Conservation (phyloP, 768 basidiomycete genomes). For the Russula compacta region DNA sequence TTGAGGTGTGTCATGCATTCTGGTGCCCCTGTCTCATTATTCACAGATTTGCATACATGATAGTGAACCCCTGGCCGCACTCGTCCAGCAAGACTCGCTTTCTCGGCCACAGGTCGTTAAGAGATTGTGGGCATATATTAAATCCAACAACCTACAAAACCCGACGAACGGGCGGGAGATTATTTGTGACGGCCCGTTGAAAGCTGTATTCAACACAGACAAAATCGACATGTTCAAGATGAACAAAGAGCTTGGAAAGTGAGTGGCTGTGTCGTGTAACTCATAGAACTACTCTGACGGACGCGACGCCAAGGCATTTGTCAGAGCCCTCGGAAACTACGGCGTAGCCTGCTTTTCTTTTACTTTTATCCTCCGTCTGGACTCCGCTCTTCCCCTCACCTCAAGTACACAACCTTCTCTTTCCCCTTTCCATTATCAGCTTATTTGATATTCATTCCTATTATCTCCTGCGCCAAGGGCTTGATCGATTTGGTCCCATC, state of each 20-base stretch:
- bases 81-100: slow-evolving; percentile 58
- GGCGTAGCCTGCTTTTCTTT: slow-evolving; percentile 6
- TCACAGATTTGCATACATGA: not conserved
- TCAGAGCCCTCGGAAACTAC: slow-evolving; percentile 17
- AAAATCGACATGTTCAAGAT: slow-evolving; percentile 91
- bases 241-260: slow-evolving; percentile 87
- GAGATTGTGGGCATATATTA: slow-evolving; percentile 85
- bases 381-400: not conserved
- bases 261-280: slow-evolving; percentile 20
- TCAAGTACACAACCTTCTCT: not conserved
- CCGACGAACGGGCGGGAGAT: slow-evolving; percentile 78
- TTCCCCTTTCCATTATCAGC: not conserved
- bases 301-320: slow-evolving; percentile 7
- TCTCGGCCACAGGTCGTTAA: slow-evolving; percentile 90
- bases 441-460: slow-evolving; percentile 16
- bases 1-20: slow-evolving; percentile 45
- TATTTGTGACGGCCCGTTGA: slow-evolving; percentile 64
- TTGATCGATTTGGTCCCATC: not conserved
- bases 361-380: not conserved
- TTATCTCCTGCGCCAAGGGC: slow-evolving; percentile 1
- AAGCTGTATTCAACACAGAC: slow-evolving; percentile 69
- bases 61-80: slow-evolving; percentile 64
- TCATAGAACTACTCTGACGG: not conserved
- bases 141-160: slow-evolving; percentile 73
- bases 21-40: slow-evolving; percentile 7